Evolutionary conservation across 2,329 filamentous ascomycete species (phyloP).

Genomic region (Fusarium globosum): DNA sequence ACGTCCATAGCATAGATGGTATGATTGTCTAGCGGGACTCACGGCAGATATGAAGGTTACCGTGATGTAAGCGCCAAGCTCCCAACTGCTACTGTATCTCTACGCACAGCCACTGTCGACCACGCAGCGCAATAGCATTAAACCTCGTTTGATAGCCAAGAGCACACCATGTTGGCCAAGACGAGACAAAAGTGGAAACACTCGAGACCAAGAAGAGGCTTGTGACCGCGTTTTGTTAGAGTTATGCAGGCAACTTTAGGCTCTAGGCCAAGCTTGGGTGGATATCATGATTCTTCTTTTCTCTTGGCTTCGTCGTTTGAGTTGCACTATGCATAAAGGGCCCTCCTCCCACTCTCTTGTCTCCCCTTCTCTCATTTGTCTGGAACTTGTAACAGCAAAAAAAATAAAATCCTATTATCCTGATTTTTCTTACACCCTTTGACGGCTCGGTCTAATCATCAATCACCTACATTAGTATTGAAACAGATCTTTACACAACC

Average conservation of each 20-base stretch:
- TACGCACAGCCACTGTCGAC: constrained; percentile 25
- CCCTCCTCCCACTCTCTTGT: constrained; percentile 21
- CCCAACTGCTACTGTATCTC: constrained; percentile 1
- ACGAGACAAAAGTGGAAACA: constrained; percentile 29
- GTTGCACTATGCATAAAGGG: constrained; percentile 19
- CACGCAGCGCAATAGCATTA: not conserved
- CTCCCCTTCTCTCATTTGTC: not conserved
- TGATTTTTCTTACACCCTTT: constrained; percentile 5
- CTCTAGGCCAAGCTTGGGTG: constrained; percentile 19
- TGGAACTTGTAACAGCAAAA: not conserved
- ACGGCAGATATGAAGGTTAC: constrained; percentile 3
- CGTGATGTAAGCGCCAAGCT: constrained; percentile 35
- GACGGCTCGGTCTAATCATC: constrained; percentile 1
- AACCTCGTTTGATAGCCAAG: constrained; percentile 26
- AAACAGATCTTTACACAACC: not conserved
- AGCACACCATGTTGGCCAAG: constrained; percentile 7
- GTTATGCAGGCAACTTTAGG: constrained; percentile 20
- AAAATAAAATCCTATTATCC: not conserved
- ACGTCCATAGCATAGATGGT: not conserved
- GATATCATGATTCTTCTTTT: constrained; percentile 9
- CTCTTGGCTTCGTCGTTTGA: constrained; percentile 9
- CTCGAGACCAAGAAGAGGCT: not conserved
- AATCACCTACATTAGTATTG: not conserved
- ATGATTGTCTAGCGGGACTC: not conserved
- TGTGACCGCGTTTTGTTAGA: constrained; percentile 19